Evolutionary conservation across 768 basidiomycete species (phyloP).

Genomic region (Paxillus ammoniavirescens): DNA sequence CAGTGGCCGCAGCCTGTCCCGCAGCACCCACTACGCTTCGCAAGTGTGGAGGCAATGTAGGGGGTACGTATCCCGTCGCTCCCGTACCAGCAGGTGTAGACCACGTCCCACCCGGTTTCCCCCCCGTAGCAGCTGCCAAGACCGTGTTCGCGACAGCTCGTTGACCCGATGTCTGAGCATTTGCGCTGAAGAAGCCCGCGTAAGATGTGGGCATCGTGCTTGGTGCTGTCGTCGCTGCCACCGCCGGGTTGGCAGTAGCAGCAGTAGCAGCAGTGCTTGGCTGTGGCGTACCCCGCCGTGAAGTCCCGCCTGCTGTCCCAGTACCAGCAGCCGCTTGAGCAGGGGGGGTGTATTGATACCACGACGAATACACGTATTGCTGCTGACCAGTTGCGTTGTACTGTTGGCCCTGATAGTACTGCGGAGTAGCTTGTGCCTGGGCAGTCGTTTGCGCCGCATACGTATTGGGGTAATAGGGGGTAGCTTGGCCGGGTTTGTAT

Average conservation of each 20-base stretch:
- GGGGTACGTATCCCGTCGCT: conserved; percentile 27
- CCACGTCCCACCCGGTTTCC: conserved; percentile 28
- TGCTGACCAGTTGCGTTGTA: conserved; percentile 37
- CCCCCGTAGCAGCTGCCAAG: conserved; percentile 24
- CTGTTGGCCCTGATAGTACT: conserved; percentile 38
- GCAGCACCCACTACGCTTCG: conserved; percentile 21
- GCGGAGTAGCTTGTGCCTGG: conserved; percentile 28
- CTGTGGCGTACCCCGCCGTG: conserved; percentile 47
- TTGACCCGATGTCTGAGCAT: conserved; percentile 33
- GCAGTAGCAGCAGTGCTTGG: conserved; percentile 25
- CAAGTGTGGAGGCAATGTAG: conserved; percentile 44
- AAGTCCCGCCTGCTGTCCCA: conserved; percentile 24
- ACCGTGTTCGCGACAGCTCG: conserved; percentile 60
- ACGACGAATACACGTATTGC: conserved; percentile 42
- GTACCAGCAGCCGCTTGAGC: conserved; percentile 13
- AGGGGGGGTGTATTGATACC: conserved; percentile 44
- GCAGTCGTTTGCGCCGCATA: conserved; percentile 23
- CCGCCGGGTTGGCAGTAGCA: conserved; percentile 13
- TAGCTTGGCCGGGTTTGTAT: conserved; percentile 39
- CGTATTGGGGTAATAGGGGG: conserved; percentile 31
- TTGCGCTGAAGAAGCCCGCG: conserved; percentile 38
- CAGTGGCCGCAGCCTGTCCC: conserved; percentile 22
- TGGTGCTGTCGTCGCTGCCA: conserved; percentile 24
- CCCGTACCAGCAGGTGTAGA: conserved; percentile 24
- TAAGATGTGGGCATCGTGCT: conserved; percentile 36